Evolutionary conservation across 2,329 filamentous ascomycete genomes (phyloP), one percentile per base, ranked within the genome.

Genomic region (Aureobasidium subglaciale): DNA sequence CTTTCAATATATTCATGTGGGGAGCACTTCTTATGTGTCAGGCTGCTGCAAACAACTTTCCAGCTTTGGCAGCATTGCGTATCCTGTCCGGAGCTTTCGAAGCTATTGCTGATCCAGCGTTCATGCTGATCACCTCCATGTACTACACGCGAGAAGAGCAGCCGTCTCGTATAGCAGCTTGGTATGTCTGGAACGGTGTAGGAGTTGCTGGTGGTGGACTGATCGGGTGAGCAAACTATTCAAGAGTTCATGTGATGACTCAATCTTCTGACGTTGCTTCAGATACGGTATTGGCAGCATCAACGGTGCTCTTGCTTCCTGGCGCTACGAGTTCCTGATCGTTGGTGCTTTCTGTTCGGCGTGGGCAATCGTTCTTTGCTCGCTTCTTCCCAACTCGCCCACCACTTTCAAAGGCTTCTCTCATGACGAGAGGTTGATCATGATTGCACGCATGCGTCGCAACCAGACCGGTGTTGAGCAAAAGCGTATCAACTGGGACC

Each of bases 321-420:
- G 84, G 83, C 81, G 80, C 63, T 87, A 84, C 60, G 83, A 87
- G 55, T 87, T 87, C 63, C 68, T 88, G 15, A 77, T 87, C n/a
- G 82, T 74, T 3, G 73, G 73, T 3, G 64, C 79, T 1, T 71
- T 85, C 10, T 85, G 81, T 57, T 73, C 78, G 15, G 57, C 73
- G 11, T 86, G 83, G 77, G 84, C 80, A 1, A 73, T 85, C 7
- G 68, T 81, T 10, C 78, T 85, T 63, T 72, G 77, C 32, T 64
- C 81, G n/a, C 68, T 81, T 41, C 72, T 84, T 1, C 81, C 81
- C 3, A 80, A 83, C 62, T 78, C 76, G 0, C 82, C 81, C 0
- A 72, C 79, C 18, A 80, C 77, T 1, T 77, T 78, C 13, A 73
- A 74, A 34, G 76, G 78, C 4, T 73, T 84, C 46, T 75, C 67